These are phyloP conservation scores for Trichophyton benhamiae DNA, from an alignment of 2,329 filamentous ascomycete species.

Conservation along the genomic window DNA sequence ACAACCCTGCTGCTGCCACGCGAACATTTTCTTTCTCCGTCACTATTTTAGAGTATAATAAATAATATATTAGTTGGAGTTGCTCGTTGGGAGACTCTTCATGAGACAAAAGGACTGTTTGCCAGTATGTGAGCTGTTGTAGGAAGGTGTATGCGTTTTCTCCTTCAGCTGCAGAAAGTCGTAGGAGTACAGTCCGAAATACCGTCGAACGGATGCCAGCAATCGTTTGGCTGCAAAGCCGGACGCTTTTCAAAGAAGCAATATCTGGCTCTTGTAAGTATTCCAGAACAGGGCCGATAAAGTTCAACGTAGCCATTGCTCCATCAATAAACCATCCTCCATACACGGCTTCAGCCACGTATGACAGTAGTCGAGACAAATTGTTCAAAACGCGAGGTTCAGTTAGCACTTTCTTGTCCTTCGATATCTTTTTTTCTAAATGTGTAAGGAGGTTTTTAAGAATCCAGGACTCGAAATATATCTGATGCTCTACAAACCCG, in stretches of 20 bases:
- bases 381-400: conserved; percentile 82
- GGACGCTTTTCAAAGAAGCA: conserved; percentile 66
- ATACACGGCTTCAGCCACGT: conserved; percentile 81
- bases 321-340: conserved; percentile 95
- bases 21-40: conserved; percentile 57
- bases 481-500: conserved; percentile 86
- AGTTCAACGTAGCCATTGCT: conserved; percentile 70
- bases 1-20: conserved; percentile 65
- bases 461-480: conserved; percentile 87
- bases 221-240: conserved; percentile 79
- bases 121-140: conserved; percentile 86
- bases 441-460: conserved; percentile 62
- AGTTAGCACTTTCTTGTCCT: conserved; percentile 58
- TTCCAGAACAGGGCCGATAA: conserved; percentile 72
- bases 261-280: conserved; percentile 80
- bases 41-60: conserved; percentile 80
- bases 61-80: conserved; percentile 77
- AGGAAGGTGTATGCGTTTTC: conserved; percentile 59
- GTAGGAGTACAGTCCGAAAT: conserved; percentile 64
- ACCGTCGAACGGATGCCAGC: conserved; percentile 64
- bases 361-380: conserved; percentile 63
- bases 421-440: conserved; percentile 56
- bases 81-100: conserved; percentile 69
- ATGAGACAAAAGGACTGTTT: conserved; percentile 71
- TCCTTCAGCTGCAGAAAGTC: conserved; percentile 72